A percentile compares a stretch with the other conserved stretches of the same genome.
These are phyloP conservation scores for Ascochyta fabae DNA, from an alignment of 2,329 filamentous ascomycete genomes.

Conservation along the genomic window DNA sequence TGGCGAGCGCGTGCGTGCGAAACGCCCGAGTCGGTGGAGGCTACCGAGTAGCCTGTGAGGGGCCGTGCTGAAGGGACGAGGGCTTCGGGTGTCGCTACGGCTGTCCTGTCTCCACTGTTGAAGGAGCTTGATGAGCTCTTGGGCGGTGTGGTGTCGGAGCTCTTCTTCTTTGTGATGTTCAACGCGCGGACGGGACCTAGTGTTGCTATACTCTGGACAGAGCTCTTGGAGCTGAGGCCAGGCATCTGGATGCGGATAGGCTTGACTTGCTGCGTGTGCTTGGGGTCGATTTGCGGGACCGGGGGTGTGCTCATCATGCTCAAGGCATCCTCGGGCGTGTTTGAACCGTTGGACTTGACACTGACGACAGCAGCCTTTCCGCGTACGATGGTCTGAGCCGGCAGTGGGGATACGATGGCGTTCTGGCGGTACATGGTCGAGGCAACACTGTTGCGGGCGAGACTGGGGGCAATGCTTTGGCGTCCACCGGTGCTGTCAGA, in stretches of 20 bases:
- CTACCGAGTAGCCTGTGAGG: slow-evolving; percentile 40
- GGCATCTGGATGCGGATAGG: slow-evolving; percentile 53
- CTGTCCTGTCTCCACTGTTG: slow-evolving; percentile 28
- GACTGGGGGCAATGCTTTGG: slow-evolving; percentile 57
- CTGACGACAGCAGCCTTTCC: slow-evolving; percentile 93
- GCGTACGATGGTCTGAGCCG: slow-evolving; percentile 84
- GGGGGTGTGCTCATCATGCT: slow-evolving; percentile 65
- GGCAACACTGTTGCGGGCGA: slow-evolving; percentile 69
- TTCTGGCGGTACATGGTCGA: slow-evolving; percentile 95
- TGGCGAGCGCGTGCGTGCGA: slow-evolving; percentile 43
- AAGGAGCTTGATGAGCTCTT: slow-evolving; percentile 35
- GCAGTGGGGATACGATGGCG: slow-evolving; percentile 77
- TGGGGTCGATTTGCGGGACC: slow-evolving; percentile 73
- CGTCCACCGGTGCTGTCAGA: slow-evolving; percentile 70
- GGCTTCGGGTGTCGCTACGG: slow-evolving; percentile 32
- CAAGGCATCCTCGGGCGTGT: slow-evolving; percentile 57
- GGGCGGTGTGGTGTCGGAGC: slow-evolving; percentile 33
- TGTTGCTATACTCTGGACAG: slow-evolving; percentile 47
- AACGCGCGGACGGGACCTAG: slow-evolving; percentile 55
- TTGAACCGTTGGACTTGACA: slow-evolving; percentile 74
- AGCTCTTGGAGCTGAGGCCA: slow-evolving; percentile 45
- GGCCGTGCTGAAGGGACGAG: slow-evolving; percentile 36
- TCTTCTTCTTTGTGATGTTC: slow-evolving; percentile 52
- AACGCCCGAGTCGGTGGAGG: slow-evolving; percentile 41
- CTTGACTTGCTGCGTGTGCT: slow-evolving; percentile 40